Evolutionary conservation across 176 grass and related monocot genomes (phyloP).

Genomic region (Ananas comosus): DNA sequence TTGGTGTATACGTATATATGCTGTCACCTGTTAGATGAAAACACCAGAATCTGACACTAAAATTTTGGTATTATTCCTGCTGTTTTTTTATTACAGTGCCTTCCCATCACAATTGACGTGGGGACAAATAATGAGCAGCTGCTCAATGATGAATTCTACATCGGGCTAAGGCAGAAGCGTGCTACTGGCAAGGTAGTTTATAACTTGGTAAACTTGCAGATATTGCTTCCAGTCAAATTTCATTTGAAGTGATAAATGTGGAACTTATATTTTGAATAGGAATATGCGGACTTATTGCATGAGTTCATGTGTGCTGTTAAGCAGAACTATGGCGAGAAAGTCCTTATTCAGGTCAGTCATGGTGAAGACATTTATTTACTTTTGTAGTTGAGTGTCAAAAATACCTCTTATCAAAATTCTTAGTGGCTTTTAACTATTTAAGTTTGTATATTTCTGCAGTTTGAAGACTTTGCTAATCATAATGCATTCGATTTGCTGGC

Average conservation of each 20-base stretch:
- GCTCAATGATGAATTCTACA: constrained; percentile 92
- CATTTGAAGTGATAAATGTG: constrained; percentile 17
- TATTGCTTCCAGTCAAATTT: not conserved
- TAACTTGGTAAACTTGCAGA: constrained; percentile 1
- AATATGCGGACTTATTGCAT: constrained; percentile 80
- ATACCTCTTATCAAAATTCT: not conserved
- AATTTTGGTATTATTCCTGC: not conserved
- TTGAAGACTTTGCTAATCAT: constrained; percentile 99
- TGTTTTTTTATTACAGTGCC: constrained; percentile 47
- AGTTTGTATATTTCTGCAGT: constrained; percentile 38
- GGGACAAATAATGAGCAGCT: constrained; percentile 83
- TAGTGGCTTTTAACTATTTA: too few relatives aligned
- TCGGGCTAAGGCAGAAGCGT: constrained; percentile 79
- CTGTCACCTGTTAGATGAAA: not conserved
- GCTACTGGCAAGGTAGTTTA: constrained; percentile 70
- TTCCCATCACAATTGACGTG: constrained; percentile 96
- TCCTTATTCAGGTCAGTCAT: constrained; percentile 75
- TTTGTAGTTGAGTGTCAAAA: not conserved
- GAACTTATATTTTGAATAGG: constrained; percentile 35
- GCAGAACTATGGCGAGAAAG: constrained; percentile 91
- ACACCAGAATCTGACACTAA: not conserved
- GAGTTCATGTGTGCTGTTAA: constrained; percentile 94
- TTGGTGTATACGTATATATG: not conserved
- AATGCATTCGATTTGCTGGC: constrained; percentile 95
- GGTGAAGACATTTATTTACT: not conserved